These are phyloP conservation scores for Sphaerobolus stellatus DNA, from an alignment of 1,284 basidiomycete species.

Conservation along the genomic window DNA sequence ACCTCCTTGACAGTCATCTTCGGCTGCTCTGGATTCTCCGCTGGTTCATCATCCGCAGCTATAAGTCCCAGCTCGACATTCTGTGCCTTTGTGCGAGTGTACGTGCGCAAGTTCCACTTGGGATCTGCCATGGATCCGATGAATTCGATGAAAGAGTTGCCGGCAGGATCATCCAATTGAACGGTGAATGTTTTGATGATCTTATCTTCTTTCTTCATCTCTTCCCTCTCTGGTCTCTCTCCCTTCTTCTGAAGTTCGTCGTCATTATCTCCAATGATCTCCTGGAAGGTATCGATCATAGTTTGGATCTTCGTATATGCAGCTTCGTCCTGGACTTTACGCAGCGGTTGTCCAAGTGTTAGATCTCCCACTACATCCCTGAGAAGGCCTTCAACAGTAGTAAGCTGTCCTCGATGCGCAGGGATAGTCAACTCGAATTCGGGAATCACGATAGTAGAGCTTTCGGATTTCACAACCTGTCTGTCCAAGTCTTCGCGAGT, in stretches of 20 bases:
- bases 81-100: conserved; percentile 81
- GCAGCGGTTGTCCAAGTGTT: conserved; percentile 80
- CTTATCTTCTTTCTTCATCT: conserved; percentile 36
- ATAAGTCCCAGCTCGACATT: conserved; percentile 80
- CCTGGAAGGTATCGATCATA: conserved; percentile 68
- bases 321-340: conserved; percentile 79
- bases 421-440: conserved; percentile 94
- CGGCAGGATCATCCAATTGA: conserved; percentile 89
- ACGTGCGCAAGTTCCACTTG: conserved; percentile 91
- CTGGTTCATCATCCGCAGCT: conserved; percentile 43
- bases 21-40: conserved; percentile 19
- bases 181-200: conserved; percentile 80
- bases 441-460: conserved; percentile 81
- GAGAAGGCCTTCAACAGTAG: conserved; percentile 93
- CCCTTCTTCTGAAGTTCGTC: conserved; percentile 50
- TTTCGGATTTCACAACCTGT: conserved; percentile 90
- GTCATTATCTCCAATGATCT: conserved; percentile 68
- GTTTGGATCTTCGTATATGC: conserved; percentile 78
- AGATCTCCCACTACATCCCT: conserved; percentile 86
- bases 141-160: conserved; percentile 94
- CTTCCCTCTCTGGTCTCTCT: conserved; percentile 22
- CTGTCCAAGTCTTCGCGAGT: conserved; percentile 82
- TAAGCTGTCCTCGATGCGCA: conserved; percentile 85
- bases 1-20: conserved; percentile 20
- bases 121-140: conserved; percentile 77